These are phyloP conservation scores for Neonectria sp. DNA, from an alignment of 2,329 filamentous ascomycete species.

Conservation along the genomic window DNA sequence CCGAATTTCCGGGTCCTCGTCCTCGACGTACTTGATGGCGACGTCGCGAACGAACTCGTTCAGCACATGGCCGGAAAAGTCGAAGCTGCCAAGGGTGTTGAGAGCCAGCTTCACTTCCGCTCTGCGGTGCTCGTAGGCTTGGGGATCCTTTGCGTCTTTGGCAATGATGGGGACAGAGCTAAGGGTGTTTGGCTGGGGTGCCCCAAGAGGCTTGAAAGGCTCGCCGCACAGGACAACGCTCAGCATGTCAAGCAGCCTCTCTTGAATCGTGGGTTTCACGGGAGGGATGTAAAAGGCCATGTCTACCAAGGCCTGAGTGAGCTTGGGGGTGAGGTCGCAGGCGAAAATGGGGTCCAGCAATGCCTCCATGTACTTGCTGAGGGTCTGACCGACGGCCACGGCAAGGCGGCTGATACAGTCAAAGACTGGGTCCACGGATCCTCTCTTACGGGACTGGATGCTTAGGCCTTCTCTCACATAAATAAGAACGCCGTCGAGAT, in stretches of 20 bases:
- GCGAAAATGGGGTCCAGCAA: slow-evolving; percentile 96
- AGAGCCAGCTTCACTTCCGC: slow-evolving; percentile 93
- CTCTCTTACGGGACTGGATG: slow-evolving; percentile 78
- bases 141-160: slow-evolving; percentile 88
- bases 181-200: slow-evolving; percentile 86
- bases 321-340: slow-evolving; percentile 92
- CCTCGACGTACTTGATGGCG: slow-evolving; percentile 97
- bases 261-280: slow-evolving; percentile 92
- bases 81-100: slow-evolving; percentile 97
- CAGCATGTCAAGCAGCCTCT: slow-evolving; percentile 93
- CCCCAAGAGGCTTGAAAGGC: slow-evolving; percentile 92
- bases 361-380: slow-evolving; percentile 99
- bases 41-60: slow-evolving; percentile 99
- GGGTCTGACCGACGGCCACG: slow-evolving; percentile 93
- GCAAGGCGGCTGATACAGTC: slow-evolving; percentile 98
- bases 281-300: slow-evolving; percentile 99
- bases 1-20: slow-evolving; percentile 92
- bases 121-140: slow-evolving; percentile 85
- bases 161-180: slow-evolving; percentile 86
- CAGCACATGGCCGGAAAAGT: slow-evolving; percentile 91
- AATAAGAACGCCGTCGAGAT: slow-evolving; percentile 93
- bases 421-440: slow-evolving; percentile 85
- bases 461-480: slow-evolving; percentile 94
- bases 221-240: slow-evolving; percentile 94
- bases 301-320: slow-evolving; percentile 96